phyloP scores from a whole-genome alignment of 768 basidiomycete species.

The Kwoniella bestiolae region DNA sequence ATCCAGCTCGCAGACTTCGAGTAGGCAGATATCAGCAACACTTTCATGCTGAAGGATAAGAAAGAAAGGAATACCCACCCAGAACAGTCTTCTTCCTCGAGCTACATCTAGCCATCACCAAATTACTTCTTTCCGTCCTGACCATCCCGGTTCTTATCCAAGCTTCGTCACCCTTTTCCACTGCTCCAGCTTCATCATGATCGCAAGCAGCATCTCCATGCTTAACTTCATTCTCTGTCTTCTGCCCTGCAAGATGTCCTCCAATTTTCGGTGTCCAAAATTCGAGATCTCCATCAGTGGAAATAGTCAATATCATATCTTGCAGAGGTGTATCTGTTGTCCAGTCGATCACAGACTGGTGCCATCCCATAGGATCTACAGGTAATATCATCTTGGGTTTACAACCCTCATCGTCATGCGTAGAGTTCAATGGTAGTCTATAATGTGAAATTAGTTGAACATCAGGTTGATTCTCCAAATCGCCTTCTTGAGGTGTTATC shows the following conservation, averaged over 20 bases:
- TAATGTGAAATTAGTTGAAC: constrained; percentile 32
- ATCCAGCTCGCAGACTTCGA: constrained; percentile 66
- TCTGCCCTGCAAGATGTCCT: constrained; percentile 28
- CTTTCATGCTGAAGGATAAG: constrained; percentile 6
- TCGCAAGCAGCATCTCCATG: constrained; percentile 21
- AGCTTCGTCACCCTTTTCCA: constrained; percentile 47
- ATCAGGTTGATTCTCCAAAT: constrained; percentile 13
- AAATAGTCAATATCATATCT: constrained; percentile 79
- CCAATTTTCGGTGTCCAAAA: constrained; percentile 76
- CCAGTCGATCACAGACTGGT: constrained; percentile 54
- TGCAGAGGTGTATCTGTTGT: constrained; percentile 44
- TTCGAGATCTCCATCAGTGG: constrained; percentile 74
- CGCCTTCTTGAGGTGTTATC: constrained; percentile 11
- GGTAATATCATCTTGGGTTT: constrained; percentile 38
- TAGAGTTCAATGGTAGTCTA: constrained; percentile 31
- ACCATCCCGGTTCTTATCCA: constrained; percentile 62
- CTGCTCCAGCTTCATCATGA: constrained; percentile 62
- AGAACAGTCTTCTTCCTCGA: constrained; percentile 90
- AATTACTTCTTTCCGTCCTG: constrained; percentile 68
- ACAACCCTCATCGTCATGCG: neutral
- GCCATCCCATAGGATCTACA: constrained; percentile 59
- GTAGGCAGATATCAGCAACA: neutral
- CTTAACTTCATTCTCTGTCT: neutral
- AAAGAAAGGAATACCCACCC: constrained; percentile 62
- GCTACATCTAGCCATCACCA: constrained; percentile 79